Conservation (phyloP, 176 grass and related monocot genomes). For the Carex cristatella region DNA sequence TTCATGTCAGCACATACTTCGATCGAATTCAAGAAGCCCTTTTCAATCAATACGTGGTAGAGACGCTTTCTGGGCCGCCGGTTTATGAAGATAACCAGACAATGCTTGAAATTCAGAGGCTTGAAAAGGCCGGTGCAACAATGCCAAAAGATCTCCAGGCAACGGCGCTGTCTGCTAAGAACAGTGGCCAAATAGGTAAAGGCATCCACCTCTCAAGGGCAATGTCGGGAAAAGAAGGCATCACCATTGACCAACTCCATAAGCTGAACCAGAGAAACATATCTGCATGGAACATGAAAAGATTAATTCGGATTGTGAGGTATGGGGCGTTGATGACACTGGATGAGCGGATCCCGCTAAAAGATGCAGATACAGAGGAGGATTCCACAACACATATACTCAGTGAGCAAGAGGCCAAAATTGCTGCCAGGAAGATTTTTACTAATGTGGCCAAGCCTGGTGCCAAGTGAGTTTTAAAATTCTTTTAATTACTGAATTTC, state of each 20-base stretch:
- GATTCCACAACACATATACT: conserved; percentile 62
- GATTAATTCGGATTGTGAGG: conserved; percentile 82
- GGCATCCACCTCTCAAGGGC: conserved; percentile 32
- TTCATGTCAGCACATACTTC: conserved; percentile 99
- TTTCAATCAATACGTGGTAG: conserved; percentile 96
- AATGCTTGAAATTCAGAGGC: conserved; percentile 65
- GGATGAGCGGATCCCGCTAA: conserved; percentile 61
- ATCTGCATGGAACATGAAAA: conserved; percentile 97
- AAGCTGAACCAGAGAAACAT: conserved; percentile 90
- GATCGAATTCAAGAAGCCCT: conserved; percentile 87
- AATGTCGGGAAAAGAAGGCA: conserved; percentile 46
- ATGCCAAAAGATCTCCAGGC: conserved; percentile 58
- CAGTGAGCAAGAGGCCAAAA: conserved; percentile 86
- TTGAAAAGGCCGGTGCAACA: conserved; percentile 53
- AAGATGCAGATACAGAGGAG: conserved; percentile 29
- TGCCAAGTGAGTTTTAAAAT: conserved; percentile 45
- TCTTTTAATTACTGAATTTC: background rate
- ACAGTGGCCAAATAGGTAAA: conserved; percentile 22
- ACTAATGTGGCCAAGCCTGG: conserved; percentile 60
- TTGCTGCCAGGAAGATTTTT: conserved; percentile 87
- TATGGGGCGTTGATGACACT: conserved; percentile 65
- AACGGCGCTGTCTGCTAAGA: conserved; percentile 33
- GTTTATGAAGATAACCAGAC: conserved; percentile 64
- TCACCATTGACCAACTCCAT: conserved; percentile 79
- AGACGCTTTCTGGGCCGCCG: conserved; percentile 79